A percentile compares a stretch with the other conserved stretches of the same genome.
Conservation (phyloP, 2,329 filamentous ascomycete genomes). For the Aaosphaeria arxii region DNA sequence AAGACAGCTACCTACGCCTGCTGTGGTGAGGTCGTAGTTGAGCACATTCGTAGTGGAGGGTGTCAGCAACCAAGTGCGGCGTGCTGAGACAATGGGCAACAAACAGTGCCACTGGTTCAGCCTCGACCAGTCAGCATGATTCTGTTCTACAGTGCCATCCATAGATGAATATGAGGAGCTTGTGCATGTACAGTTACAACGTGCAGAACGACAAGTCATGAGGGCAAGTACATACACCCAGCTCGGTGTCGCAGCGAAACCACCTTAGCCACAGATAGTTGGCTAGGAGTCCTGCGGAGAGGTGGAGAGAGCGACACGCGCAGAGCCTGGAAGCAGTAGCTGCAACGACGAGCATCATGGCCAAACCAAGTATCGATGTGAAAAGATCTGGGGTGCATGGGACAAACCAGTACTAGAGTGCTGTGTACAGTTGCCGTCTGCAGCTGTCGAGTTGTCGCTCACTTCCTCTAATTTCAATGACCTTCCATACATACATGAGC, state of each 20-base stretch:
- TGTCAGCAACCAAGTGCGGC: too few relatives aligned
- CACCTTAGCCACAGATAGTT: slow-evolving; percentile 2
- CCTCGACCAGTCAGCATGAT: too few relatives aligned
- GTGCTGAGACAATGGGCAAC: too few relatives aligned
- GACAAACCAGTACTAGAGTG: slow-evolving; percentile 3
- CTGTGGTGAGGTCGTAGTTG: too few relatives aligned
- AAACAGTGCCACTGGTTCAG: too few relatives aligned
- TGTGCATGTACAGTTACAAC: slow-evolving; percentile 1
- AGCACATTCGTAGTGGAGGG: too few relatives aligned
- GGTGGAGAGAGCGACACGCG: neutral
- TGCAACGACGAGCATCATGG: neutral
- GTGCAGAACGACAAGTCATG: slow-evolving; percentile 14
- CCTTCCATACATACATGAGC: slow-evolving; percentile 17
- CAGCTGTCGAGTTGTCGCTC: neutral
- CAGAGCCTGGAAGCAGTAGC: slow-evolving; percentile 2
- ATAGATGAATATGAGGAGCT: slow-evolving; percentile 4
- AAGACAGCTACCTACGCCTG: neutral
- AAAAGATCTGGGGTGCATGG: slow-evolving; percentile 14
- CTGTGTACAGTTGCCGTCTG: slow-evolving; percentile 4
- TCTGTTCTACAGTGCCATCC: neutral
- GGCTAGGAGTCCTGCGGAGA: slow-evolving; percentile 1
- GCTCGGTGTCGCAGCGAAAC: slow-evolving; percentile 5
- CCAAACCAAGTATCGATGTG: slow-evolving; percentile 2
- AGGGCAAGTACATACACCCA: slow-evolving; percentile 8
- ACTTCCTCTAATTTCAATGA: neutral